Evolutionary conservation across 2,329 filamentous ascomycete species (phyloP), one percentile per base, ranked within the genome.

Genomic region (Claviceps spartinae): DNA sequence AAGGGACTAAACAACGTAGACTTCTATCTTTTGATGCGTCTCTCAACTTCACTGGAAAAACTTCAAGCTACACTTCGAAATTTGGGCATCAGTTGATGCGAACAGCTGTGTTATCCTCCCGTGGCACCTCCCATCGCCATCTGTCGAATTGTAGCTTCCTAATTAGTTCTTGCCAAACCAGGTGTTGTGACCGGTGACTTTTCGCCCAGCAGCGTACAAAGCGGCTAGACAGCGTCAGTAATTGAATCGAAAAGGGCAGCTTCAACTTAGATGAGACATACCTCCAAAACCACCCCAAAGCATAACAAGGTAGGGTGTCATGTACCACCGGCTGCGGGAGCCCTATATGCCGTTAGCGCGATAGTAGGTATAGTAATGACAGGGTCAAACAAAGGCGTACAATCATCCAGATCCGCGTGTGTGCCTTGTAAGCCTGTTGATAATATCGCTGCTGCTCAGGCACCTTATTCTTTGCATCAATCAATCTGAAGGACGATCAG

Each of bases 391-490:
- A 52, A 53, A 50, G 34, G 53, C 83, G 67, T 77, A 90, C 86
- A 71, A 89, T 88, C 70, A 79, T 74, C 86, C 86, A 90, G 67
- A 87, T 70, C 63, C 86, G 81, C 60, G 81, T 73, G 68, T 83
- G 79, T 57, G 73, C 70, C 63, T 78, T 80, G 69, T 85, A 85
- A 61, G 86, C 82, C 59, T 77, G 73, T 74, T 89, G 86, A 75
- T 87, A 88, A 61, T 79, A 71, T 64, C 79, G 76, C 77, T 91
- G 86, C 73, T 85, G 77, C 66, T 85, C 63, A 53, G 85, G 84
- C 63, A 90, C 86, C 64, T 77, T 79, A 79, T 91, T 91, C 67
- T 79, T 77, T 69, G 83, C 82, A 78, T 86, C 74, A 73, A 88
- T 59, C 65, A 83, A 63, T 65, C 78, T 79, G 60, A 53, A 13